These are phyloP conservation scores for Backusella liffmaniae DNA, from an alignment of 192 early-diverging fungal genomes.

Conservation along the genomic window DNA sequence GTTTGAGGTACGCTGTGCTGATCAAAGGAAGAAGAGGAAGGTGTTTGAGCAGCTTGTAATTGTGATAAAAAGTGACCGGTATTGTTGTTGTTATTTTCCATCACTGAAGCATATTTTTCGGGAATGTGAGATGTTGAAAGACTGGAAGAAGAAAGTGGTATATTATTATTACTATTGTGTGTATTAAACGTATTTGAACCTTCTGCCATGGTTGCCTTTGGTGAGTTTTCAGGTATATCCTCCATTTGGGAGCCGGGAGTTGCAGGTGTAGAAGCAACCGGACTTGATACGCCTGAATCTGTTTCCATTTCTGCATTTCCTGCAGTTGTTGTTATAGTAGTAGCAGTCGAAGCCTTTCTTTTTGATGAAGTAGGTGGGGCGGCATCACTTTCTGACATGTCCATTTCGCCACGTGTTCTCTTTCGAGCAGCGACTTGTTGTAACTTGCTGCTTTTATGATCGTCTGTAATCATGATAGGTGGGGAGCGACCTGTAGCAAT, in stretches of 20 bases:
- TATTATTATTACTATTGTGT: not conserved
- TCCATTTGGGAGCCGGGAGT: constrained; percentile 31
- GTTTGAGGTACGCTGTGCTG: not conserved
- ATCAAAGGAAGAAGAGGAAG: not conserved
- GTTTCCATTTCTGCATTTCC: constrained; percentile 18
- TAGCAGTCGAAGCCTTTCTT: not conserved
- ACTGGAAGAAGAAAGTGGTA: not conserved
- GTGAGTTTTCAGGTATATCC: constrained; percentile 10
- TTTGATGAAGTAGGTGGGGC: not conserved
- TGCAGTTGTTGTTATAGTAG: not conserved
- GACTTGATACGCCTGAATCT: constrained; percentile 39
- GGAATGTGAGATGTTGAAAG: not conserved
- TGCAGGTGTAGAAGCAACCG: constrained; percentile 37
- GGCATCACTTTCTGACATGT: constrained; percentile 1
- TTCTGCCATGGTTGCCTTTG: not conserved
- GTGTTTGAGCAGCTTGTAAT: not conserved
- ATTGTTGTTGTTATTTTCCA: not conserved
- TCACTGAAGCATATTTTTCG: not conserved
- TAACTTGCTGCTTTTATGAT: constrained; percentile 80
- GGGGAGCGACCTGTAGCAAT: constrained; percentile 74
- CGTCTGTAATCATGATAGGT: constrained; percentile 87
- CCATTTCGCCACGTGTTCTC: constrained; percentile 52
- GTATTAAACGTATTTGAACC: not conserved
- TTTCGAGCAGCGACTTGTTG: constrained; percentile 43
- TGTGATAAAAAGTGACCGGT: constrained; percentile 10